A percentile compares a stretch with the other conserved stretches of the same genome.
Conservation (phyloP, 768 basidiomycete genomes). For the Epithele typhae region DNA sequence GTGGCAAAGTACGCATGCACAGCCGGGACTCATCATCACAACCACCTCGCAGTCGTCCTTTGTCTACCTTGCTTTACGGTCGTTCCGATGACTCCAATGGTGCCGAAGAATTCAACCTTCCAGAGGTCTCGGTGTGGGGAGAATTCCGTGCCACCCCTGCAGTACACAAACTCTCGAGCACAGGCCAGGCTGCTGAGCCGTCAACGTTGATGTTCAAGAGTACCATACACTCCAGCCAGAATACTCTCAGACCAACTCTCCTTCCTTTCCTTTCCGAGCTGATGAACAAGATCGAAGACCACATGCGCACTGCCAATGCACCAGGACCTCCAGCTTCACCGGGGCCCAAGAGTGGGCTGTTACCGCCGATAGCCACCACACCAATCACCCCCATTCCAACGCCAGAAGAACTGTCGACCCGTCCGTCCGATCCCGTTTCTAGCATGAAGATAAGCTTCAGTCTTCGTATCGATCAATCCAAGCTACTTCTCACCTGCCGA, state of each 20-base stretch:
- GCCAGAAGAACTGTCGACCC: no score
- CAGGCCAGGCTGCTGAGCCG: constrained; percentile 33
- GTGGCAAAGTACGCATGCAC: constrained; percentile 78
- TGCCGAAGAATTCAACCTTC: constrained; percentile 67
- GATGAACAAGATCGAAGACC: constrained; percentile 61
- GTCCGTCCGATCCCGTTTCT: constrained; percentile 27
- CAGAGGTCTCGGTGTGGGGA: constrained; percentile 75
- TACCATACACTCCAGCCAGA: constrained; percentile 87
- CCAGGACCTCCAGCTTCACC: constrained; percentile 14
- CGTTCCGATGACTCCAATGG: constrained; percentile 40
- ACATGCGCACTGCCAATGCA: constrained; percentile 54
- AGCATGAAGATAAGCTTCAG: constrained; percentile 78
- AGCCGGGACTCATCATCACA: constrained; percentile 41
- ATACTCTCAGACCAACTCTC: constrained; percentile 75
- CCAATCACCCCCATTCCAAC: neutral
- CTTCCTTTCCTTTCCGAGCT: constrained; percentile 84
- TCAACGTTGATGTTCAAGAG: constrained; percentile 76
- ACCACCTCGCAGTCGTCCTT: constrained; percentile 30
- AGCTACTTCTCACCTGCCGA: constrained; percentile 79
- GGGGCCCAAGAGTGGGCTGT: constrained; percentile 1
- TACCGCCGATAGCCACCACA: constrained; percentile 10
- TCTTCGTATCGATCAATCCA: constrained; percentile 88
- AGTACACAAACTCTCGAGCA: constrained; percentile 30
- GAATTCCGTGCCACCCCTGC: constrained; percentile 68
- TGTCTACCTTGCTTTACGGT: constrained; percentile 37